phyloP scores from a whole-genome alignment of 768 basidiomycete species.

The Dacryopinax spathularia region DNA sequence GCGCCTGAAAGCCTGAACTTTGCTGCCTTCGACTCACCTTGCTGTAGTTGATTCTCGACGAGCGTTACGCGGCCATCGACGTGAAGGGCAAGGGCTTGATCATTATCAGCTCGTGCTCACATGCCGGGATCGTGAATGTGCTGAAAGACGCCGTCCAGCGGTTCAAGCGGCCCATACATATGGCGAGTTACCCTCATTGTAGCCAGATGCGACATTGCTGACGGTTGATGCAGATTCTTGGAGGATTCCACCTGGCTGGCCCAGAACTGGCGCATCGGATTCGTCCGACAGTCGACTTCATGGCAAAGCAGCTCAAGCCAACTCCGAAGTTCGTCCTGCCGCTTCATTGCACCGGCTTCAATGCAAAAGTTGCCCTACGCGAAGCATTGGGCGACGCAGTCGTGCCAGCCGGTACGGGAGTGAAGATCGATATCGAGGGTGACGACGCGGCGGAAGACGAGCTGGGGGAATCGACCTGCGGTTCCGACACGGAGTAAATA shows the following conservation, averaged over 20 bases:
- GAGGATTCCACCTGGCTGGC: constrained; percentile 71
- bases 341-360: constrained; percentile 76
- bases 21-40: not conserved
- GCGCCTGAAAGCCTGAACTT: constrained; percentile 35
- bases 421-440: constrained; percentile 38
- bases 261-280: constrained; percentile 51
- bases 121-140: constrained; percentile 79
- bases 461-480: not conserved
- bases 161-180: constrained; percentile 57
- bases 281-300: constrained; percentile 53
- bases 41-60: constrained; percentile 61
- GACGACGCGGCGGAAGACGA: constrained; percentile 3
- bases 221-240: constrained; percentile 40
- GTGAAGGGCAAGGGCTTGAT: constrained; percentile 70
- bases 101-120: constrained; percentile 73
- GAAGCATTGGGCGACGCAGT: constrained; percentile 56
- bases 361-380: constrained; percentile 57
- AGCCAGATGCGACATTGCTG: not conserved
- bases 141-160: constrained; percentile 49
- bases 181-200: constrained; percentile 32
- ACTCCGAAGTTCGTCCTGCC: constrained; percentile 58
- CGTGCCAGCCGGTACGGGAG: constrained; percentile 65
- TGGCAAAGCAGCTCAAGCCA: constrained; percentile 46
- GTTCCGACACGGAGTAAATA: not conserved
- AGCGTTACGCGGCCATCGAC: constrained; percentile 63